phyloP scores from a whole-genome alignment of 2,329 filamentous ascomycete genomes.

The Cylindrodendrum hubeiense region DNA sequence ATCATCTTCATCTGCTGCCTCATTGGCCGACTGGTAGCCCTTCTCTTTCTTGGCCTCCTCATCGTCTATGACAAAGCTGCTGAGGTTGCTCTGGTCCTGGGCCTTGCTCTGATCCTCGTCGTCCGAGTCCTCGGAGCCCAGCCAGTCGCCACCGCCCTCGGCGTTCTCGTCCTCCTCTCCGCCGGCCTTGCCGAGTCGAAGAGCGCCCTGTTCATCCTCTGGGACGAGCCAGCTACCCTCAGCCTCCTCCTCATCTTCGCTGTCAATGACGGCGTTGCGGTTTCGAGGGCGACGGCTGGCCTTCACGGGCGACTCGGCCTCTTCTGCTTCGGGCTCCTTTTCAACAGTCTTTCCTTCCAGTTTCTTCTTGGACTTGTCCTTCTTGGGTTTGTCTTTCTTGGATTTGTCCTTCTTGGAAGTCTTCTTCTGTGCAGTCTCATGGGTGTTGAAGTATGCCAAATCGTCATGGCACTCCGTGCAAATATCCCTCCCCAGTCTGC shows the following conservation, averaged over 20 bases:
- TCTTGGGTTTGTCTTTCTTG: constrained; percentile 29
- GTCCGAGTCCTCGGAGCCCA: constrained; percentile 77
- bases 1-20: constrained; percentile 46
- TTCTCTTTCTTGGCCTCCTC: constrained; percentile 53
- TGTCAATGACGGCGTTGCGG: constrained; percentile 27
- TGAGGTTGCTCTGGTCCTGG: constrained; percentile 64
- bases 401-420: constrained; percentile 36
- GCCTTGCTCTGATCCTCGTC: constrained; percentile 68
- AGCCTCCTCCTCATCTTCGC: constrained; percentile 63
- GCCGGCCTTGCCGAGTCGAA: constrained; percentile 81
- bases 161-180: constrained; percentile 89
- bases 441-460: constrained; percentile 71
- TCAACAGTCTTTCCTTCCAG: constrained; percentile 30
- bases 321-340: constrained; percentile 29
- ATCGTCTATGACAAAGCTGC: constrained; percentile 68
- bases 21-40: constrained; percentile 41
- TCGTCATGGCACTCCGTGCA: constrained; percentile 84
- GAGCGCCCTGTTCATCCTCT: constrained; percentile 70
- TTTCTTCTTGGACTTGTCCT: constrained; percentile 29
- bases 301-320: constrained; percentile 26
- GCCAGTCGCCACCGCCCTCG: constrained; percentile 85
- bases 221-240: constrained; percentile 86
- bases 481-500: constrained; percentile 55
- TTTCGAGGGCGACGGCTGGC: constrained; percentile 52
- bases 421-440: constrained; percentile 54